phyloP scores from a whole-genome alignment of 1,284 basidiomycete species.

The Phlebopus sp. region DNA sequence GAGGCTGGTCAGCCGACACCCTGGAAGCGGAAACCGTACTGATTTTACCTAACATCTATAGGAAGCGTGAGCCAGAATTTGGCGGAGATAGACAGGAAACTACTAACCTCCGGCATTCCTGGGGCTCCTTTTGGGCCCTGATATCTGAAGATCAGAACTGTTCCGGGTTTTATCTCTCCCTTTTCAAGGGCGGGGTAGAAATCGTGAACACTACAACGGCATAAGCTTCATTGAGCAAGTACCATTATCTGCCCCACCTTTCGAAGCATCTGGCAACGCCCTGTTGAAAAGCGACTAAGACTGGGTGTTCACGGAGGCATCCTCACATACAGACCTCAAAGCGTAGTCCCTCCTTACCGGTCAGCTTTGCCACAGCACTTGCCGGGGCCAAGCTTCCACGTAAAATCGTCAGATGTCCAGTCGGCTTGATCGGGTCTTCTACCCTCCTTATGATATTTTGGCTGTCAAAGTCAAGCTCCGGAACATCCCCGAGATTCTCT shows the following conservation, averaged over 20 bases:
- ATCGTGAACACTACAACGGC: constrained; percentile 59
- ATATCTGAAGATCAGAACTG: constrained; percentile 89
- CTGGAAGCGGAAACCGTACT: neutral
- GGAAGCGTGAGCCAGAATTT: constrained; percentile 5
- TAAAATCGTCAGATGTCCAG: constrained; percentile 91
- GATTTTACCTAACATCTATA: constrained; percentile 48
- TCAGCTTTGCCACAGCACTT: constrained; percentile 93
- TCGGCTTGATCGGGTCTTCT: constrained; percentile 85
- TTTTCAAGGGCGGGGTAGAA: constrained; percentile 84
- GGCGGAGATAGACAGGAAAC: constrained; percentile 9
- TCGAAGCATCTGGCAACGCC: constrained; percentile 79
- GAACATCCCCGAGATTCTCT: constrained; percentile 83
- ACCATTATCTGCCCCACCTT: constrained; percentile 37
- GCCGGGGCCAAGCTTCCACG: constrained; percentile 89
- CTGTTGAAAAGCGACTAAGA: constrained; percentile 31
- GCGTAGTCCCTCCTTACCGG: constrained; percentile 89
- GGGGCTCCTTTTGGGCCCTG: constrained; percentile 96
- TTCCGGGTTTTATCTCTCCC: constrained; percentile 84
- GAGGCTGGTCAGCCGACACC: constrained; percentile 8
- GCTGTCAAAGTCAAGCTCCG: constrained; percentile 72
- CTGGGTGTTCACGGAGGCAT: neutral
- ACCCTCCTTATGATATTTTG: constrained; percentile 85
- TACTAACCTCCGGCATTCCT: constrained; percentile 87
- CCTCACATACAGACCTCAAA: constrained; percentile 63
- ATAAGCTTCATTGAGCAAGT: constrained; percentile 2